Percentiles rank a stretch among this genome's conserved stretches.
Evolutionary conservation across 148 eudicot species (phyloP).

Genomic region (Bassia scoparia): DNA sequence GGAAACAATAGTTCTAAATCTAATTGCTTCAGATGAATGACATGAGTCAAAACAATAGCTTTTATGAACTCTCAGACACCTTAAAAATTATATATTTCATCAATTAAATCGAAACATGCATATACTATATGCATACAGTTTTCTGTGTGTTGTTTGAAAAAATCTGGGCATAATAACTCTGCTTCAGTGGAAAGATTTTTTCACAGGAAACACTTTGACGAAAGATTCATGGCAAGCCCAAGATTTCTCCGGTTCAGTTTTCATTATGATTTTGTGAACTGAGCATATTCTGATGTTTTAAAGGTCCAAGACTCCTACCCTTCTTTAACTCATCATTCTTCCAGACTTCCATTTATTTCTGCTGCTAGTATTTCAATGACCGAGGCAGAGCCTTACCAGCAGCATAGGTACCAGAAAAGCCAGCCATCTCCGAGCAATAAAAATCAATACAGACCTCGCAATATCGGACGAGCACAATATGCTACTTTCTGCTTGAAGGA

Average conservation of each 20-base stretch:
- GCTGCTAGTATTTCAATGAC: conserved; percentile 68
- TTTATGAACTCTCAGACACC: neutral
- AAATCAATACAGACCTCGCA: too few species aligned
- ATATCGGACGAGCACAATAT: too few species aligned
- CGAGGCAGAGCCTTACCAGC: conserved; percentile 78
- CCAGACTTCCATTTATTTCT: conserved; percentile 81
- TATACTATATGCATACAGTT: conserved; percentile 7
- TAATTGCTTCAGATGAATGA: neutral
- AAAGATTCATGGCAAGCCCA: conserved; percentile 7
- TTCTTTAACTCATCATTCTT: conserved; percentile 54
- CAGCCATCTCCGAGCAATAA: conserved; percentile 91
- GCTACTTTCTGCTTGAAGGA: too few species aligned
- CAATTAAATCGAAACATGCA: neutral
- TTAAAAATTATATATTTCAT: neutral
- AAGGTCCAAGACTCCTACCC: conserved; percentile 68
- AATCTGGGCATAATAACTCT: neutral
- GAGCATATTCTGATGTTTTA: conserved; percentile 89
- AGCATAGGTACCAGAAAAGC: conserved; percentile 98
- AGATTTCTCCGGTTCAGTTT: neutral
- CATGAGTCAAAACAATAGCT: neutral
- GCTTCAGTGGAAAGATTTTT: neutral
- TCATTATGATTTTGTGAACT: conserved; percentile 38
- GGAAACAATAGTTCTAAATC: neutral
- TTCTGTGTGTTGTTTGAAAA: neutral
- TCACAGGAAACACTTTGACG: neutral